Base-by-base conservation (phyloP, 2,329 filamentous ascomycete genomes). In the Monilinia fructigena region DNA sequence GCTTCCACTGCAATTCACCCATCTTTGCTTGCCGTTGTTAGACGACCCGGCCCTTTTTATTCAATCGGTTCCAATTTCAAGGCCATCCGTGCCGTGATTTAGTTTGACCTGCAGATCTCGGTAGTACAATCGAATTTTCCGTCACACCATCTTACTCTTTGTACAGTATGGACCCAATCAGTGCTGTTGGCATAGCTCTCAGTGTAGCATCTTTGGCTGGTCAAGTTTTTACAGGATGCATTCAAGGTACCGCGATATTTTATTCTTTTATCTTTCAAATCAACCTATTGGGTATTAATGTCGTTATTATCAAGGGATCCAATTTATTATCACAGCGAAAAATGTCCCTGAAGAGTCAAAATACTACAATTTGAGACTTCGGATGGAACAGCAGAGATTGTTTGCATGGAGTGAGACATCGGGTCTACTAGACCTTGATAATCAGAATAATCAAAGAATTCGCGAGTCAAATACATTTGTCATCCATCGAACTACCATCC, bases 391-490 rank as follows among this genome's bases (percentile, higher is more conserved):
- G 73, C 80, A 82, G 68, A 77, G 81, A 31, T 76, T 82, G 18
- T 82, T 81, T 67, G 80, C 80, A 52, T 82, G 81, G 81, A 81
- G 80, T 68, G 80, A 83, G 69, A 80, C 80, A 2, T 82, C 80
- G 14, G 81, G 81, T 11, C 72, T 83, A 23, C 75, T 82, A 16
- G 81, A 82, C 66, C 73, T 82, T 16, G 79, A 71, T 42, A 61
- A 80, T 62, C 72, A 71, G 28, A 76, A 80, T 60, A 77, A 80
- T 56, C 72, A 77, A 55, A 81, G 78, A 67, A 74, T 82, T 4
- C 75, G 80, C 47, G 77, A 80, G 67, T 81, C 81, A 55, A 83
- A 82, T 70, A 78, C 80, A 20, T 83, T 82, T 68, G 76, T 80
- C 42, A 74, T 83, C 50, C 80, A 82, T 69, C 79, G 81, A 28